Base-by-base conservation (phyloP, 2,329 filamentous ascomycete species). In the Alternaria panax region DNA sequence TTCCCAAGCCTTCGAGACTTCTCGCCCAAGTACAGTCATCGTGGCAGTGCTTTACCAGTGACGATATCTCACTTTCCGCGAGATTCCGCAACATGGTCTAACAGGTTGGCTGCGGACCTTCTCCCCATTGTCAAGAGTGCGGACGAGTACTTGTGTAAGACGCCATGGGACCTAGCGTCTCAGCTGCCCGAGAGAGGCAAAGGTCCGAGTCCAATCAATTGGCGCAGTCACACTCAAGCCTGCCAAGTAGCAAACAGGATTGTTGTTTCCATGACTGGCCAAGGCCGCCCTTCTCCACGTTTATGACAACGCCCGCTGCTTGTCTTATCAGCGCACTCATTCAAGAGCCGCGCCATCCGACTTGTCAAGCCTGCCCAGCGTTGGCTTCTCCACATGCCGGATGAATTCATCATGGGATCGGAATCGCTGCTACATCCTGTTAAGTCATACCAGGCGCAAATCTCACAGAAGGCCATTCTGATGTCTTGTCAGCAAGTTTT, bases 331-430 rank as follows among this genome's bases (percentile, higher is more conserved):
- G 62, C 63, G 59, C 59, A 54, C 57, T 65, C 64, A 60, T 61
- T 63, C 45, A 8, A 57, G 47, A 67, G 72, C 74, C 73, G 73
- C 74, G 74, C 76, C 72, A 77, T 69, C 72, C 52, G 59, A 55
- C 51, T 59, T 63, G 61, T 56, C 51, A 59, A 54, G 56, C 51
- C 51, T 51, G 59, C 59, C 54, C 38, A 64, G 60, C 55, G 52
- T 43, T 50, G 54, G 60, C 57, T 57, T 57, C 54, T 60, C 57
- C 60, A 60, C 60, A 56, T 32, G n/a, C 22, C 48, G 18, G 20
- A 42, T 40, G 11, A 52, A 51, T 56, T 25, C 46, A 52, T 43
- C 43, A 51, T 46, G 28, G 24, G n/a, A 25, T 54, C 38, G 12
- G 32, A 16, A 12, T 54, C 20, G 11, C 42, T 36, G n/a, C 30